phyloP scores from a whole-genome alignment of 1,139 yeast genomes.

The Candida labiduridarum region DNA sequence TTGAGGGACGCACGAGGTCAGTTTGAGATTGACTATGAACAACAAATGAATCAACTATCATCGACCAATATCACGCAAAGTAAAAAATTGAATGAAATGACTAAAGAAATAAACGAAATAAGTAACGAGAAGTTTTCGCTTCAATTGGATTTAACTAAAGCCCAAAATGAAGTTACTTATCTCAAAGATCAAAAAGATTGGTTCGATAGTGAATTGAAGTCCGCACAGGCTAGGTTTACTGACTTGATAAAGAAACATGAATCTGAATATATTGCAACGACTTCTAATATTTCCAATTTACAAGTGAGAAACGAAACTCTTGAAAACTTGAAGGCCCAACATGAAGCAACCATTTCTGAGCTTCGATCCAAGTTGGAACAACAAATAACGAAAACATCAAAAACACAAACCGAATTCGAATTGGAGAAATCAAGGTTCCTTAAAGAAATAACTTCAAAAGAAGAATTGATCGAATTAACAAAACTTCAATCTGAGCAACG shows the following conservation, averaged over 20 bases:
- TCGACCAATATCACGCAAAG: conserved; percentile 51
- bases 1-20: conserved; percentile 12
- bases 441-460: conserved; percentile 65
- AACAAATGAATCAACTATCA: conserved; percentile 49
- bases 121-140: conserved; percentile 41
- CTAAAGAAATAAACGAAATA: conserved; percentile 38
- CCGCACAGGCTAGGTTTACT: conserved; percentile 39
- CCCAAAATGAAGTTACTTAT: conserved; percentile 38
- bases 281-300: conserved; percentile 33
- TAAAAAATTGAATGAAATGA: conserved; percentile 39
- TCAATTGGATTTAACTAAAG: conserved; percentile 46
- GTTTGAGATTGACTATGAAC: conserved; percentile 11
- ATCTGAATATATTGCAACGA: conserved; percentile 33
- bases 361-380: conserved; percentile 44
- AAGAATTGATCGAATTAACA: conserved; percentile 61
- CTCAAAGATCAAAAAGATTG: conserved; percentile 44
- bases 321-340: conserved; percentile 21
- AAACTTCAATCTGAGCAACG: conserved; percentile 53
- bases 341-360: conserved; percentile 18
- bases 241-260: conserved; percentile 45
- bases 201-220: conserved; percentile 51
- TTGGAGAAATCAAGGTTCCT: conserved; percentile 54
- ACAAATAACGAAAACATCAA: conserved; percentile 39
- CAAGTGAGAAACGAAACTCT: conserved; percentile 28
- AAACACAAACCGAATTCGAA: conserved; percentile 29